Percentiles rank a stretch among this genome's conserved stretches.
Conservation (phyloP, 257 asterid species). For the Ilex aquifolium region DNA sequence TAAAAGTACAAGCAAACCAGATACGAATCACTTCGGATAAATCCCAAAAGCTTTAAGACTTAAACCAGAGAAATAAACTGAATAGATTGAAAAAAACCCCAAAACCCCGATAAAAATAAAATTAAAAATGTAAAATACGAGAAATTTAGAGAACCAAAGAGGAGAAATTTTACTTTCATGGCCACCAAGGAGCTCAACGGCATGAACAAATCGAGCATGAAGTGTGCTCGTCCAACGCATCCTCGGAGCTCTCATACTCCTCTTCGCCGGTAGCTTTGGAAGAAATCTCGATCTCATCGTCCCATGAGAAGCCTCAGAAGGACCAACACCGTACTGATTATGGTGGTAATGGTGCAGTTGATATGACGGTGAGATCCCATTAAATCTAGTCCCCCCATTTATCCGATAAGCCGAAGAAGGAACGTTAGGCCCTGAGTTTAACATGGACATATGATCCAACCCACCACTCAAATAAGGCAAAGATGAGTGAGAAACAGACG, state of each 20-base stretch:
- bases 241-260: slow-evolving; percentile 89
- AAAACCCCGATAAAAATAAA: not conserved
- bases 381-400: slow-evolving; percentile 7
- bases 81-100: not conserved
- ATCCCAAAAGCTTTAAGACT: slow-evolving; percentile 1
- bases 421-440: slow-evolving; percentile 29
- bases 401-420: slow-evolving; percentile 13
- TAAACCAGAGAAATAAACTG: slow-evolving; percentile 5
- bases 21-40: not conserved
- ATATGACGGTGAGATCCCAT: slow-evolving; percentile 30
- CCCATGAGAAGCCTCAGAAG: slow-evolving; percentile 39
- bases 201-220: slow-evolving; percentile 90
- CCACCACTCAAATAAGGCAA: slow-evolving; percentile 26
- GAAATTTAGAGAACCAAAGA: too few species aligned
- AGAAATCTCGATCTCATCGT: slow-evolving; percentile 71
- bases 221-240: slow-evolving; percentile 96
- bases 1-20: slow-evolving; percentile 12
- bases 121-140: too few species aligned
- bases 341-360: slow-evolving; percentile 22
- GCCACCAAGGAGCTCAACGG: slow-evolving; percentile 97
- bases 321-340: slow-evolving; percentile 30
- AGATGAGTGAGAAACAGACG: slow-evolving; percentile 7
- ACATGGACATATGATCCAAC: slow-evolving; percentile 37
- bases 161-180: slow-evolving; percentile 63
- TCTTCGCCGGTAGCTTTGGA: slow-evolving; percentile 51